These are phyloP conservation scores for Grifola frondosa DNA, from an alignment of 1,284 basidiomycete genomes.

Conservation along the genomic window DNA sequence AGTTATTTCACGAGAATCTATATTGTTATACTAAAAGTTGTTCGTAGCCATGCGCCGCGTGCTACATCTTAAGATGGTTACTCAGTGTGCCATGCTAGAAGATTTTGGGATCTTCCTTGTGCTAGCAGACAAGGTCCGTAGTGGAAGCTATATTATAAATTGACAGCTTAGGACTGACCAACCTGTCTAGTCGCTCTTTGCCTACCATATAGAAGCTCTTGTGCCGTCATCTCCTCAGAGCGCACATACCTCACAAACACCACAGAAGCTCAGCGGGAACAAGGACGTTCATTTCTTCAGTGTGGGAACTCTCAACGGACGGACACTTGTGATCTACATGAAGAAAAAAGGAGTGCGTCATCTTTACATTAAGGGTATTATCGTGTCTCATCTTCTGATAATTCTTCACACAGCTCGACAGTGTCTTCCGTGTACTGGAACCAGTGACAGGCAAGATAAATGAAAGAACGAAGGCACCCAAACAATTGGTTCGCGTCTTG, in stretches of 20 bases:
- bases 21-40: neutral
- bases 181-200: conserved; percentile 60
- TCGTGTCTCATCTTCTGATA: neutral
- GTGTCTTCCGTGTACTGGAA: conserved; percentile 91
- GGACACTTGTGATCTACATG: conserved; percentile 93
- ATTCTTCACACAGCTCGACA: conserved; percentile 59
- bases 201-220: conserved; percentile 93
- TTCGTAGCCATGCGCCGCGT: conserved; percentile 80
- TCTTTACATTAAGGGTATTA: neutral
- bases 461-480: conserved; percentile 68
- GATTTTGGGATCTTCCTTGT: conserved; percentile 96
- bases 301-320: conserved; percentile 81
- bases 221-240: conserved; percentile 82
- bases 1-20: conserved; percentile 25
- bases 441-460: conserved; percentile 86
- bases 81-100: conserved; percentile 92
- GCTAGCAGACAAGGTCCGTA: conserved; percentile 80
- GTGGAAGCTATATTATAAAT: neutral
- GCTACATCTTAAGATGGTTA: conserved; percentile 86
- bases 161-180: neutral
- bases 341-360: conserved; percentile 87
- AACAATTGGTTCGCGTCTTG: conserved; percentile 69
- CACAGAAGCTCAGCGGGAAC: conserved; percentile 85
- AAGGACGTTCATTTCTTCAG: conserved; percentile 95
- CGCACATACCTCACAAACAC: conserved; percentile 64